A percentile compares a stretch with the other conserved stretches of the same genome.
Evolutionary conservation across 139 green algal species (phyloP).

Genomic region (Chlamydomonas eustigma): DNA sequence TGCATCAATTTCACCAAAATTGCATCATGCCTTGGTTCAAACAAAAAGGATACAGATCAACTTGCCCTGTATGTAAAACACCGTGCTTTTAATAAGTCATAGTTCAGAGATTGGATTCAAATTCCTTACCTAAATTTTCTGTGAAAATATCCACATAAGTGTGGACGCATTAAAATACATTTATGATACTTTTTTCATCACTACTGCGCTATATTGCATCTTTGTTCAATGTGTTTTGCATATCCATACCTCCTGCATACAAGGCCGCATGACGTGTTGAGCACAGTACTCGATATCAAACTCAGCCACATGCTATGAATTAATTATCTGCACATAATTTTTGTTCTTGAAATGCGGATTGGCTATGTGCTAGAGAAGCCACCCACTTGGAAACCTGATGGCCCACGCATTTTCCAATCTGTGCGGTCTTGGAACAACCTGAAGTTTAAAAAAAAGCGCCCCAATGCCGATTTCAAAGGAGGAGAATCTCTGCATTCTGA

Average conservation of each 20-base stretch:
- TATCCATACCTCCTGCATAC: not conserved
- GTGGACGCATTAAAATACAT: not conserved
- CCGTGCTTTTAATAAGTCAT: conserved; percentile 7
- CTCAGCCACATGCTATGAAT: not conserved
- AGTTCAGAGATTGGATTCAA: not conserved
- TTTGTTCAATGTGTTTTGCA: not conserved
- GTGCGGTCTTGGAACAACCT: too few relatives aligned
- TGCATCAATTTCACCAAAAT: conserved; percentile 33
- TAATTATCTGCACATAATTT: not conserved
- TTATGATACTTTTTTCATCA: not conserved
- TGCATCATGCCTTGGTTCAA: conserved; percentile 29
- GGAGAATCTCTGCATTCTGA: too few relatives aligned
- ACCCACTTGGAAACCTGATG: too few relatives aligned
- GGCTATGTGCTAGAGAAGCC: not conserved
- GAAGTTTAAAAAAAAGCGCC: too few relatives aligned
- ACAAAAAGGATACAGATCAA: conserved; percentile 20
- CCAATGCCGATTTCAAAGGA: too few relatives aligned
- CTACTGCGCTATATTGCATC: not conserved
- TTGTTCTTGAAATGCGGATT: not conserved
- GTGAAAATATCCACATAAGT: too few relatives aligned
- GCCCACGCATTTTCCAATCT: too few relatives aligned
- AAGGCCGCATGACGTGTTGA: not conserved
- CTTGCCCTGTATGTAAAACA: conserved; percentile 40
- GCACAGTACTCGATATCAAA: not conserved
- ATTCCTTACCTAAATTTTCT: not conserved